A percentile compares a stretch with the other conserved stretches of the same genome.
Conservation (phyloP, 331 rosid species). For the Acacia concinna region DNA sequence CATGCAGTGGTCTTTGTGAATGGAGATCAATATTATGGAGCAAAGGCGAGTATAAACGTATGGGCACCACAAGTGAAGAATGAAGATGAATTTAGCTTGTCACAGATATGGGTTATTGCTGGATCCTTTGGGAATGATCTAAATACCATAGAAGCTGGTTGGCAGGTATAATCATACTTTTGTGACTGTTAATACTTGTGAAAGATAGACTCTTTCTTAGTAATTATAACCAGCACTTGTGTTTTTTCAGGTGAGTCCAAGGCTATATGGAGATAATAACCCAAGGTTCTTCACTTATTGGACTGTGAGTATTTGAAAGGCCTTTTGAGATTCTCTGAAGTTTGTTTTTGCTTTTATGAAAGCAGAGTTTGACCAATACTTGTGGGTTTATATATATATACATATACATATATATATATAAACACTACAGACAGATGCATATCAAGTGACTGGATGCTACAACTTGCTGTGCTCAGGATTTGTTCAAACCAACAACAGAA, state of each 20-base stretch:
- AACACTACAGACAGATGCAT: slow-evolving; percentile 78
- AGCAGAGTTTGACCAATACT: neutral
- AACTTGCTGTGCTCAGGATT: slow-evolving; percentile 95
- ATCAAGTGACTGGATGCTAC: slow-evolving; percentile 95
- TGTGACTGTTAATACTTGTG: neutral
- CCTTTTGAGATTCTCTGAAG: neutral
- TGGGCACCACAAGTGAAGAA: slow-evolving; percentile 82
- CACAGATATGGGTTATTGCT: slow-evolving; percentile 95
- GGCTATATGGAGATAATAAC: slow-evolving; percentile 85
- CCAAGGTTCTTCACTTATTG: slow-evolving; percentile 98
- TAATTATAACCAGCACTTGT: neutral
- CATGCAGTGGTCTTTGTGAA: slow-evolving; percentile 93
- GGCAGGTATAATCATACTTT: slow-evolving; percentile 59
- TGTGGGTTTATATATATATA: neutral
- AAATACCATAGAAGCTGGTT: slow-evolving; percentile 97
- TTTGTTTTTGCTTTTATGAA: neutral
- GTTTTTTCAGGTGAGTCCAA: slow-evolving; percentile 83
- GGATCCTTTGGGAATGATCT: slow-evolving; percentile 90
- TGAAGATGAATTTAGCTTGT: slow-evolving; percentile 86
- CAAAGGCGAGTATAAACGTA: slow-evolving; percentile 85
- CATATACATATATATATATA: neutral
- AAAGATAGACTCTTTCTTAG: neutral
- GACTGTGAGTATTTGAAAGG: slow-evolving; percentile 67
- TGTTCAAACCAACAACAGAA: slow-evolving; percentile 86
- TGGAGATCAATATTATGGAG: slow-evolving; percentile 95